Base-by-base conservation (phyloP, 306 rosid genomes). In the Quercus engelmannii region DNA sequence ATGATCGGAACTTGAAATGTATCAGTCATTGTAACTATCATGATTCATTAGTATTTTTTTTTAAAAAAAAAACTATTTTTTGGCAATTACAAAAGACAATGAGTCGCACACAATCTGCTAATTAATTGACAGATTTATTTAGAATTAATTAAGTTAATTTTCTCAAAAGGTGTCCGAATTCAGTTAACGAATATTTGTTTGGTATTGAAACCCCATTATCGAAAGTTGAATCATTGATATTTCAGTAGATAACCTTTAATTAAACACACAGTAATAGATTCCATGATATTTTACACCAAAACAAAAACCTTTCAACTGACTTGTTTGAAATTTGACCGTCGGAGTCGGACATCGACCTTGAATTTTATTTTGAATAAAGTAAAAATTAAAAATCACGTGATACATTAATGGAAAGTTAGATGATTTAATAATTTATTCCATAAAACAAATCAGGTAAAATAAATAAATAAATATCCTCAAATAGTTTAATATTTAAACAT, bases 291-390 rank as follows among this genome's bases (percentile, higher is more conserved):
- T 14, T 57, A 30, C 19, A 28, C 52, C 43, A 6, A 49, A 76
- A 64, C 84, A 74, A 31, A 23, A 54, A 17, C 51, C 30, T 59
- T 76, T 76, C 64, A 64, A 76, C 78, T 79, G 55, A 56, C 73
- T 56, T 54, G 73, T 69, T 14, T 68, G 56, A 9, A 52, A 54
- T 78, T 78, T 83, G 86, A 77, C 84, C 35, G 68, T 57, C 71
- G 51, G 77, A 55, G 57, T 57, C 71, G 38, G 77, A 55, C 63
- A 79, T 80, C 78, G 88, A 87, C 77, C 72, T 52, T 81, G 52
- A 81, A 61, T 35, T 73, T 81, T 43, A 49, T 49, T 9, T 28
- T 9, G 25, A 54, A 21, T 61, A 46, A 25, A n/a, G 19, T 23
- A 57, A 73, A 64, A 20, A 41, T 74, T 41, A 41, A 62, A 43